These are phyloP conservation scores for Didymella keratinophila DNA, from an alignment of 2,329 filamentous ascomycete genomes.

Conservation along the genomic window DNA sequence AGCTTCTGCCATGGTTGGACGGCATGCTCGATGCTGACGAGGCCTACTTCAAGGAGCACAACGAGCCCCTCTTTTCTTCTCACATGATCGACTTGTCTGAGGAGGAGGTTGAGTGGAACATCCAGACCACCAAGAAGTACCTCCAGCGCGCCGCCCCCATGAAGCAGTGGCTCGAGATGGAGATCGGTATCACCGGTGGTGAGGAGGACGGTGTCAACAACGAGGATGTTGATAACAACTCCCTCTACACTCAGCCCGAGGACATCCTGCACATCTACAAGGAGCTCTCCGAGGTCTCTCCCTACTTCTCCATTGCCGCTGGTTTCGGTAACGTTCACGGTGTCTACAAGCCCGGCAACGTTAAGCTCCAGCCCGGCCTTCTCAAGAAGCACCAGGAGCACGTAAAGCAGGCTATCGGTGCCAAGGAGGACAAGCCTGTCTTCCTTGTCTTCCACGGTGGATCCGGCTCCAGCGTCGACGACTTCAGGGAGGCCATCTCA, in stretches of 20 bases:
- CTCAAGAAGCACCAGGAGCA: constrained; percentile 95
- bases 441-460: constrained; percentile 99
- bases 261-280: constrained; percentile 46
- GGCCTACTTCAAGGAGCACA: constrained; percentile 82
- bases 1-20: constrained; percentile 97
- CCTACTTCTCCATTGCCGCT: constrained; percentile 84
- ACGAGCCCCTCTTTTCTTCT: constrained; percentile 87
- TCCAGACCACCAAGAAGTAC: constrained; percentile 77
- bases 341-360: constrained; percentile 98
- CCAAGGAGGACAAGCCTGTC: constrained; percentile 85
- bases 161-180: constrained; percentile 99
- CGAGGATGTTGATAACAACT: constrained; percentile 93
- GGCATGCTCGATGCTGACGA: constrained; percentile 82
- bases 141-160: constrained; percentile 92
- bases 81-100: constrained; percentile 98
- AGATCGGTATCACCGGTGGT: constrained; percentile 84
- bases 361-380: constrained; percentile 94
- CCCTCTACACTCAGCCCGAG: constrained; percentile 83
- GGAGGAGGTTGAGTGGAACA: constrained; percentile 83
- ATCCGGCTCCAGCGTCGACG: constrained; percentile 87
- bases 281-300: constrained; percentile 78
- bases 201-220: constrained; percentile 99
- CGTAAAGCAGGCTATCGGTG: constrained; percentile 79
- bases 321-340: constrained; percentile 99
- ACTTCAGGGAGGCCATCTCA: constrained; percentile 67